These are phyloP conservation scores for Urtica urens DNA, from an alignment of 306 rosid species.

Conservation along the genomic window DNA sequence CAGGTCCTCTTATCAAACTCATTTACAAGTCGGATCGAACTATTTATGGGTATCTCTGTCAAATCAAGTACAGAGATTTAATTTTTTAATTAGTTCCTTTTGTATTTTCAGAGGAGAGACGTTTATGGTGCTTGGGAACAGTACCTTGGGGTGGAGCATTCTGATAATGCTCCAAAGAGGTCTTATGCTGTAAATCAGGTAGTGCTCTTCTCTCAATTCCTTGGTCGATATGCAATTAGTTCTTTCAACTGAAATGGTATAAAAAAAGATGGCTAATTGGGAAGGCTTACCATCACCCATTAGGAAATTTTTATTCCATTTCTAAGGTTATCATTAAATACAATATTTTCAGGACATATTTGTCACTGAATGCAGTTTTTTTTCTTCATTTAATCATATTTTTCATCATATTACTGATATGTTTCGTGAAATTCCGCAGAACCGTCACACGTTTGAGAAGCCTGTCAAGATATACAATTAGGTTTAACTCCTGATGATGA, in stretches of 20 bases:
- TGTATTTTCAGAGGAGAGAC: conserved; percentile 56
- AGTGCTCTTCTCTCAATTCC: neutral
- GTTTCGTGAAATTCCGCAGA: conserved; percentile 49
- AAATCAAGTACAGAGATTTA: neutral
- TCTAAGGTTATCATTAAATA: too few relatives aligned
- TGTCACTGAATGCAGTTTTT: too few relatives aligned
- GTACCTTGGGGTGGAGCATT: conserved; percentile 93
- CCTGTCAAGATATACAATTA: conserved; percentile 72
- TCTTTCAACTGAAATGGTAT: too few relatives aligned
- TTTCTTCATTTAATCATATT: neutral
- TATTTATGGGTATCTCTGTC: neutral
- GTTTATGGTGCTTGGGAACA: conserved; percentile 97
- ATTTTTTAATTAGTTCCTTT: neutral
- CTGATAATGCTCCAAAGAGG: conserved; percentile 66
- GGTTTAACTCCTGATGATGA: conserved; percentile 12
- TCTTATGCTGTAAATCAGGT: conserved; percentile 67
- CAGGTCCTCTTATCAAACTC: conserved; percentile 35
- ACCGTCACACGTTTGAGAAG: conserved; percentile 65
- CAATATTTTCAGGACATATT: too few relatives aligned
- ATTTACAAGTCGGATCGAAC: neutral
- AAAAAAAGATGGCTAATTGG: too few relatives aligned
- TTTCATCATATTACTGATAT: conserved; percentile 5
- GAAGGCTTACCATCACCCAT: too few relatives aligned
- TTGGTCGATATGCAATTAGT: neutral
- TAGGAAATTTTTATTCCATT: too few relatives aligned